A percentile compares a stretch with the other conserved stretches of the same genome.
Conservation (phyloP, 2,329 filamentous ascomycete species). For the Gnomoniopsis smithogilvyi region DNA sequence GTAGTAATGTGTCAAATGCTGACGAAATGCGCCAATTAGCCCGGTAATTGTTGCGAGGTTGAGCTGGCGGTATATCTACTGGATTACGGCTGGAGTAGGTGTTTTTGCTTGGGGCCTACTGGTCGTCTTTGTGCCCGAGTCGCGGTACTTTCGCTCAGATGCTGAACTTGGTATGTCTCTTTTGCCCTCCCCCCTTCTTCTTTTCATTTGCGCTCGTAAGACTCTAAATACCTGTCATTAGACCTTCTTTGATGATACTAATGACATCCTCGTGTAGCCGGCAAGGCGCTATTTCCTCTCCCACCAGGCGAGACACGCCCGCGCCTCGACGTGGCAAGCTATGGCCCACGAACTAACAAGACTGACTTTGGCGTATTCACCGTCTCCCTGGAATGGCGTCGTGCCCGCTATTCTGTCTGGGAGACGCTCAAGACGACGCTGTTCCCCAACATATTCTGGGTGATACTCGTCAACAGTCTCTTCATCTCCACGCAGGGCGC, state of each 20-base stretch:
- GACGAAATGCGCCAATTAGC: neutral
- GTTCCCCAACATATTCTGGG: constrained; percentile 29
- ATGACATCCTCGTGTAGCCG: constrained; percentile 16
- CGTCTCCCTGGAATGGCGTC: constrained; percentile 22
- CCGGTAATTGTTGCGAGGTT: constrained; percentile 26
- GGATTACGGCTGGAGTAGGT: constrained; percentile 27
- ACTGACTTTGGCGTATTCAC: constrained; percentile 28
- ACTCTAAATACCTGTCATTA: neutral
- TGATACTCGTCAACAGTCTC: constrained; percentile 25
- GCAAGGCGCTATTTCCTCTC: constrained; percentile 24
- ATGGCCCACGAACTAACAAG: constrained; percentile 22
- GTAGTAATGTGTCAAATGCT: neutral
- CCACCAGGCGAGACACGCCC: constrained; percentile 24
- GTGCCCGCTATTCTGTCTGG: constrained; percentile 19
- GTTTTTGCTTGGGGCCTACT: constrained; percentile 27
- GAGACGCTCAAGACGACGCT: constrained; percentile 25
- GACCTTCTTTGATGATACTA: neutral
- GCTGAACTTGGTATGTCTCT: constrained; percentile 24
- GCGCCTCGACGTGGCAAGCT: constrained; percentile 24
- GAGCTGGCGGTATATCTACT: constrained; percentile 31
- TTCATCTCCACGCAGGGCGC: constrained; percentile 24
- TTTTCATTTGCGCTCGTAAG: neutral
- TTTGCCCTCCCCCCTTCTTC: neutral
- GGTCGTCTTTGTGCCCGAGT: constrained; percentile 29
- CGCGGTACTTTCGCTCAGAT: constrained; percentile 24